Evolutionary conservation across 495 filamentous ascomycete species (phyloP).

Genomic region (Xylaria acuta): DNA sequence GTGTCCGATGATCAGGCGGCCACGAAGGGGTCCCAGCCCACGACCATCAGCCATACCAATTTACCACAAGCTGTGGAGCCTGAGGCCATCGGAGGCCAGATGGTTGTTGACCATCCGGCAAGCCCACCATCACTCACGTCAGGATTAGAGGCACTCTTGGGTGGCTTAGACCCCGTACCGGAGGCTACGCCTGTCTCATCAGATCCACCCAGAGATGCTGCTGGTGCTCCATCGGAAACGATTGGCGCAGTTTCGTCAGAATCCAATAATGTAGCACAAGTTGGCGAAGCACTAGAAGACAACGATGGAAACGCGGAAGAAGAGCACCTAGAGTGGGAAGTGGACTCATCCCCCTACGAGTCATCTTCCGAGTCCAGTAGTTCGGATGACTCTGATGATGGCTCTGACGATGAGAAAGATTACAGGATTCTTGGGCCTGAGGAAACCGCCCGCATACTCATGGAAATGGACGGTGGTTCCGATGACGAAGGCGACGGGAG

Average conservation of each 20-base stretch:
- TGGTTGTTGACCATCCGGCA: conserved; percentile 26
- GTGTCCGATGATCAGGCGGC: conserved; percentile 19
- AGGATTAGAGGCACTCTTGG: conserved; percentile 54
- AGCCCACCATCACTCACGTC: conserved; percentile 48
- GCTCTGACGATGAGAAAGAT: conserved; percentile 70
- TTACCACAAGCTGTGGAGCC: conserved; percentile 1
- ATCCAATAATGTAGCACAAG: conserved; percentile 26
- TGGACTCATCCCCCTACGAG: conserved; percentile 67
- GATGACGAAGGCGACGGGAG: conserved; percentile 72
- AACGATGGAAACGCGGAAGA: conserved; percentile 32
- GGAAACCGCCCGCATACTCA: conserved; percentile 79
- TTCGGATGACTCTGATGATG: conserved; percentile 65
- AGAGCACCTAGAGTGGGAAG: conserved; percentile 59
- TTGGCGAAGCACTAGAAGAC: conserved; percentile 26
- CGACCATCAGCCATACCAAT: background rate
- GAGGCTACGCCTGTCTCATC: conserved; percentile 18
- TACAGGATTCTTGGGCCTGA: conserved; percentile 76
- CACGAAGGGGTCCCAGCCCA: conserved; percentile 23
- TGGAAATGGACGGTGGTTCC: conserved; percentile 71
- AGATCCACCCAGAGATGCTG: background rate
- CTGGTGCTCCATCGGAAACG: background rate
- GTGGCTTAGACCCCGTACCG: conserved; percentile 40
- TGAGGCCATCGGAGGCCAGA: background rate
- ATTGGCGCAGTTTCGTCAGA: background rate
- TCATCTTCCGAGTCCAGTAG: conserved; percentile 57